Base-by-base conservation (phyloP, 2,329 filamentous ascomycete genomes). In the Penicillium hesseltinei region DNA sequence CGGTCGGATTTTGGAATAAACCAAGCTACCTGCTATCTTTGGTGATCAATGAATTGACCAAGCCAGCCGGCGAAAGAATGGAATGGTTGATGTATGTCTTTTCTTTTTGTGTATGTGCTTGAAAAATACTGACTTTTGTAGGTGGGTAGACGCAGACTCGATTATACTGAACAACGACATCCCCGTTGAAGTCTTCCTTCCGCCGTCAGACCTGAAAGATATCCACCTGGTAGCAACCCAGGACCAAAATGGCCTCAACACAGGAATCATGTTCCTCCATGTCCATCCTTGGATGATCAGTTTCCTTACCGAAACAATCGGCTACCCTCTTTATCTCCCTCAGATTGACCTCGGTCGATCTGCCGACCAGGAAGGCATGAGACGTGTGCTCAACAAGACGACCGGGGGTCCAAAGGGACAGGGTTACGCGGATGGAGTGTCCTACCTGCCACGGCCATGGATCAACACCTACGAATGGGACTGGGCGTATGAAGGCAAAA, bases 1-100 rank as follows among this genome's bases (percentile, higher is more conserved):
- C 67, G 2, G 65, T 62, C 11, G 74, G 73, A 2, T 73, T 67
- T 49, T 71, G 72, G 66, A 75, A 74, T 57, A 75, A 75, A 45
- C 65, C 70, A 27, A 61, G 63, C 17, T 73, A 71, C 54, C 59
- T 71, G 29, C 48, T 68, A 21, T 64, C 66, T 39, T 47, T 73
- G 31, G 51, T 76, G 10, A 64, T 75, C 27, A 56, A 63, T 13
- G 73, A 76, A 57, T 49, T 75, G 50, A 66, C 64, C 15, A 73
- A 73, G 56, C 67, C 71, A 6, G 55, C 61, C 11, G 60, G 54
- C 8, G 60, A 72, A 46, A 64, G 73, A 35, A 53, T 72, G 15
- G 68, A 75, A 52, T 75, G 73, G 73, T 60, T 75, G 35, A 71
- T 75, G 71, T 73, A 57, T 40, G 68, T 62, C 31, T 33, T 42